Evolutionary conservation across 805 yeast species (phyloP), one percentile per base, ranked within the genome.

Genomic region (Candida ascalaphidarum): DNA sequence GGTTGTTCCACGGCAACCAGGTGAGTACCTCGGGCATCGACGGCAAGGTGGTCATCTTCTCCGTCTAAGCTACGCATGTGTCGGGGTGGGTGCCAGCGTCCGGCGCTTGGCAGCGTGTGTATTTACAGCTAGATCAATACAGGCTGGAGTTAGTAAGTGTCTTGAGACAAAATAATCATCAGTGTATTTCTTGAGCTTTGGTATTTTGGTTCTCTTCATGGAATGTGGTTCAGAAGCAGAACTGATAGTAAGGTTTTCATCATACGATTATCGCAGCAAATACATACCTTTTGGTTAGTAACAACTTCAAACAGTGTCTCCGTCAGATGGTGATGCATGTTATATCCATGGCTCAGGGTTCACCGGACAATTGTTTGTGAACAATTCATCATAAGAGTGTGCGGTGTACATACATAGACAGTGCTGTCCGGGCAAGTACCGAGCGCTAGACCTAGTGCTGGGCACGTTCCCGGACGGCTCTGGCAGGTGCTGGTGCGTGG

Each of bases 281-380:
- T 15, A 15, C 13, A 7, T 11, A 7, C 17, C 14, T 11, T 16
- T 17, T 7, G 6, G 32, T 26, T 30, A 28, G 30, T 22, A 14
- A 19, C 11, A 22, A 18, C 6, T 5, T 9, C 27, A 20, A 21
- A 12, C 22, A 5, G 10, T 26, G 32, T 17, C 14, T 24, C 32
- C 43, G 50, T 83, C 95, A 84, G 95, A 81, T 84, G 95, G 95
- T 84, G 94, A 84, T 84, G 95, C 95, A 84, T 84, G 95, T 74
- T 59, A 63, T 62, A 72, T 77, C 82, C 81, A 61, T 60, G 81
- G 92, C 78, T 77, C 92, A 82, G 70, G 71, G 48, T 50, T 69
- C 74, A 58, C 74, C 73, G 69, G 64, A 42, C 34, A 24, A 28
- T 28, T 37, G 43, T 37, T 40, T 39, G 37, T 40, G 31, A 34